phyloP scores from a whole-genome alignment of 2,329 filamentous ascomycete species.

The Chrysoporthe austroafricana region DNA sequence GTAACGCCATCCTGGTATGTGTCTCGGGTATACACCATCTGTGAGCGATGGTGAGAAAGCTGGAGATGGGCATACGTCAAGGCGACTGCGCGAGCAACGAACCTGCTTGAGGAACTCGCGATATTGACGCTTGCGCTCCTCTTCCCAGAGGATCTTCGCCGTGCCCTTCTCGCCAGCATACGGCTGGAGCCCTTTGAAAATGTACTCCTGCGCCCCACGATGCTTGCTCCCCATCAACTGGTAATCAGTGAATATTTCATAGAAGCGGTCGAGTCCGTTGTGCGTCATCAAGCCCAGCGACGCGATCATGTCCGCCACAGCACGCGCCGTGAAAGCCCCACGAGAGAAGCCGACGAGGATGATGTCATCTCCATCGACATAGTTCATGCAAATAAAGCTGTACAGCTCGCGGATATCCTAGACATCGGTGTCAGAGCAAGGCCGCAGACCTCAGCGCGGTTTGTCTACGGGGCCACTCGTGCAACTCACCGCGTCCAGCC shows the following conservation, averaged over 20 bases:
- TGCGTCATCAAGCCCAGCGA: conserved; percentile 48
- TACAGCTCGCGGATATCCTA: conserved; percentile 42
- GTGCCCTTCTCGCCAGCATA: conserved; percentile 34
- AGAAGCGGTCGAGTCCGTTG: conserved; percentile 47
- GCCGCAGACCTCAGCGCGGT: not conserved
- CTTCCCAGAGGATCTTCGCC: conserved; percentile 39
- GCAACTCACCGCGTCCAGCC: conserved; percentile 32
- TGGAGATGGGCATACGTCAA: not conserved
- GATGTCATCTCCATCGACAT: conserved; percentile 41
- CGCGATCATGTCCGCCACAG: conserved; percentile 43
- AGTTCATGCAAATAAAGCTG: conserved; percentile 44
- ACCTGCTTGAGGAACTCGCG: conserved; percentile 41
- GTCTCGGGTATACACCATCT: conserved; percentile 42
- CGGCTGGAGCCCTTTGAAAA: conserved; percentile 31
- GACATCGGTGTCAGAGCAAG: not conserved
- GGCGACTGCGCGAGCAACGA: conserved; percentile 6
- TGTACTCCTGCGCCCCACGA: conserved; percentile 31
- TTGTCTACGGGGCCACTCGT: not conserved
- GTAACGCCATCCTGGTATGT: conserved; percentile 37
- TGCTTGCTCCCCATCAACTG: conserved; percentile 37
- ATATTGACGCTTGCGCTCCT: conserved; percentile 40
- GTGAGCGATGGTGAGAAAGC: not conserved
- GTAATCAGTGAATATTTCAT: conserved; percentile 46
- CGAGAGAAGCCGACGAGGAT: conserved; percentile 45
- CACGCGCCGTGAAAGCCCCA: conserved; percentile 45